Conservation (phyloP, 2,329 filamentous ascomycete species). For the Microsporum ferrugineum region DNA sequence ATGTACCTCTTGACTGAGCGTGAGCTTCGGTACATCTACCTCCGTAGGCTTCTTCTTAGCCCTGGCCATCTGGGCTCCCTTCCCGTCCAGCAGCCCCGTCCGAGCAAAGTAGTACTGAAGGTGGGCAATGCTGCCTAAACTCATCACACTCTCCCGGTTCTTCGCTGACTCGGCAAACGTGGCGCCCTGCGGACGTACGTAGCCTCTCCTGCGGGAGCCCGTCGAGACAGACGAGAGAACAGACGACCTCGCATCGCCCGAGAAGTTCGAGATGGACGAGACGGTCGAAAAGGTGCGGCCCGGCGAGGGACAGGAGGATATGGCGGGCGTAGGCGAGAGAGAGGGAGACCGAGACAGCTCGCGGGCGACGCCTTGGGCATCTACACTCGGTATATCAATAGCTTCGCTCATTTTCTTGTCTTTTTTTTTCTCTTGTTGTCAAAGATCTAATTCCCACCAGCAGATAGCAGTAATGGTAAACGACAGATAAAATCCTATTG, state of each 20-base stretch:
- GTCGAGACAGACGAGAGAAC: slow-evolving; percentile 21
- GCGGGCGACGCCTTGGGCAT: slow-evolving; percentile 15
- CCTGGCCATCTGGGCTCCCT: slow-evolving; percentile 72
- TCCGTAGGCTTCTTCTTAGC: slow-evolving; percentile 49
- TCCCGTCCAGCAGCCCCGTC: slow-evolving; percentile 85
- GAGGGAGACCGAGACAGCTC: slow-evolving; percentile 31
- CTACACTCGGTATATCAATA: slow-evolving; percentile 2
- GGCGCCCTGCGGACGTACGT: slow-evolving; percentile 75
- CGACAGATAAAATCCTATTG: not conserved
- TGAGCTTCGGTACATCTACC: slow-evolving; percentile 30
- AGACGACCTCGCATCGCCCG: slow-evolving; percentile 34
- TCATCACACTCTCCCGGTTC: slow-evolving; percentile 89
- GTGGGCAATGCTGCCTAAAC: slow-evolving; percentile 89
- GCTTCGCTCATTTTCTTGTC: slow-evolving; percentile 4
- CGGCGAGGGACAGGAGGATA: slow-evolving; percentile 35
- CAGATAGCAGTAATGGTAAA: not conserved
- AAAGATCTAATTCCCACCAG: not conserved
- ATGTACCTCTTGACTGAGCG: slow-evolving; percentile 30
- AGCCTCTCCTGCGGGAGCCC: slow-evolving; percentile 56
- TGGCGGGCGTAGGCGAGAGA: slow-evolving; percentile 32
- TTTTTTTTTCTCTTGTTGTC: not conserved
- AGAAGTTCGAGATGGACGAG: slow-evolving; percentile 36
- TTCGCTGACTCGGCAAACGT: slow-evolving; percentile 83
- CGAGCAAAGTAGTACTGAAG: slow-evolving; percentile 97
- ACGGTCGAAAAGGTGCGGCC: slow-evolving; percentile 37